Evolutionary conservation across 192 early-diverging fungal species (phyloP).

Genomic region (Oehlia diaphana): DNA sequence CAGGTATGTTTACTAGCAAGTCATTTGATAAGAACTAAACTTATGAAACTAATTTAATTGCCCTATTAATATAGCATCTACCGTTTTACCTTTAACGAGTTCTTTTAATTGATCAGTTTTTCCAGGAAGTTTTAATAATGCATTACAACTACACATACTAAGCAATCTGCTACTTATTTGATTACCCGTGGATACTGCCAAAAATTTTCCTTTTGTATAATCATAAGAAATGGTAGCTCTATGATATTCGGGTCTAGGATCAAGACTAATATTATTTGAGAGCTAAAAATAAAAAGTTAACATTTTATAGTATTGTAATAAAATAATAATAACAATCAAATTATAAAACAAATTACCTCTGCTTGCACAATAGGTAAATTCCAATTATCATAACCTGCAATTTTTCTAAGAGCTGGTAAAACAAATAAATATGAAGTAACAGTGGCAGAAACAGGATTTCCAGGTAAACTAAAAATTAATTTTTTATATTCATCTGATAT

Average conservation of each 20-base stretch:
- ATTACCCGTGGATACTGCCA: conserved; percentile 60
- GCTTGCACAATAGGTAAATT: conserved; percentile 54
- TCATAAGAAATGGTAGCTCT: conserved; percentile 42
- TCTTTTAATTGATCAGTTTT: conserved; percentile 33
- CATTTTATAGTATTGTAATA: background rate
- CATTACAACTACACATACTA: conserved; percentile 78
- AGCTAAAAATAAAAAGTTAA: background rate
- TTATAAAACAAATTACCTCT: conserved; percentile 50
- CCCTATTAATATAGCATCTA: conserved; percentile 58
- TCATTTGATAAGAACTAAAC: no score
- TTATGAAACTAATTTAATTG: conserved; percentile 33
- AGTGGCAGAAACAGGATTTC: conserved; percentile 91
- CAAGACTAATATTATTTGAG: conserved; percentile 38
- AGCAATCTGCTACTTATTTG: conserved; percentile 81
- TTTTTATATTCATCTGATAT: conserved; percentile 37
- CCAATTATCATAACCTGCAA: conserved; percentile 65
- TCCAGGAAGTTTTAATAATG: conserved; percentile 71
- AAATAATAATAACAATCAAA: background rate
- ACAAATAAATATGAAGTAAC: conserved; percentile 92
- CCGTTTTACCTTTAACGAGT: conserved; percentile 42
- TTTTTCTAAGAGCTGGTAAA: conserved; percentile 76
- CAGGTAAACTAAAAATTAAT: conserved; percentile 87
- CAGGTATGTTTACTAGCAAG: no score
- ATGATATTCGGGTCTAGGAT: conserved; percentile 72
- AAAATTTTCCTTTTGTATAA: conserved; percentile 41